Conservation (phyloP, 1,139 yeast genomes). For the Pneumocystis jirovecii region DNA sequence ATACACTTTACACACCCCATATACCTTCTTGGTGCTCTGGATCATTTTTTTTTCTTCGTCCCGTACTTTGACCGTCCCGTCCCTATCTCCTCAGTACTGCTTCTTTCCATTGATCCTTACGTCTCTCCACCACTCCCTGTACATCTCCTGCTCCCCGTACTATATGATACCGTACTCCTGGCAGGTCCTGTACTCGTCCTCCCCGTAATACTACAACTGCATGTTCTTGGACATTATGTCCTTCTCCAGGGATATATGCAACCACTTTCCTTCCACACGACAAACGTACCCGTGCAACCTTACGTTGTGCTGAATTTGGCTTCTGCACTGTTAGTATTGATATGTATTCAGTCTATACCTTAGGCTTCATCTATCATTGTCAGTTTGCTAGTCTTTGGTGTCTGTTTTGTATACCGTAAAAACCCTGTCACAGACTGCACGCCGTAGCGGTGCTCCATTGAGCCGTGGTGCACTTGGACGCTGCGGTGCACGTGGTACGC, state of each 20-base stretch:
- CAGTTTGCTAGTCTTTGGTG: no score
- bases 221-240: conserved; percentile 97
- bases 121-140: conserved; percentile 88
- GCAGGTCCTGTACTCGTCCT: conserved; percentile 94
- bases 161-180: conserved; percentile 91
- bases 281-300: conserved; percentile 87
- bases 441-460: conserved; percentile 10
- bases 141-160: conserved; percentile 90
- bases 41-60: no score
- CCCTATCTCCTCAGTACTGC: no score
- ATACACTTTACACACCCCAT: no score
- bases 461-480: conserved; percentile 9
- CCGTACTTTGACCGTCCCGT: not conserved
- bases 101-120: conserved; percentile 37
- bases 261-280: conserved; percentile 80
- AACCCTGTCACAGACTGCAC: conserved; percentile 12
- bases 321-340: no score
- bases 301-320: conserved; percentile 96
- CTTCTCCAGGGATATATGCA: conserved; percentile 96
- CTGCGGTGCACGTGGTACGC: conserved; percentile 9
- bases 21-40: no score
- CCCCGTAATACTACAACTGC: conserved; percentile 92
- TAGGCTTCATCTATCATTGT: not conserved
- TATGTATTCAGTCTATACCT: no score
- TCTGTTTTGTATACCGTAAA: conserved; percentile 9